phyloP scores from a whole-genome alignment of 805 yeast genomes.

The Kodamaea hsintzibuensis region DNA sequence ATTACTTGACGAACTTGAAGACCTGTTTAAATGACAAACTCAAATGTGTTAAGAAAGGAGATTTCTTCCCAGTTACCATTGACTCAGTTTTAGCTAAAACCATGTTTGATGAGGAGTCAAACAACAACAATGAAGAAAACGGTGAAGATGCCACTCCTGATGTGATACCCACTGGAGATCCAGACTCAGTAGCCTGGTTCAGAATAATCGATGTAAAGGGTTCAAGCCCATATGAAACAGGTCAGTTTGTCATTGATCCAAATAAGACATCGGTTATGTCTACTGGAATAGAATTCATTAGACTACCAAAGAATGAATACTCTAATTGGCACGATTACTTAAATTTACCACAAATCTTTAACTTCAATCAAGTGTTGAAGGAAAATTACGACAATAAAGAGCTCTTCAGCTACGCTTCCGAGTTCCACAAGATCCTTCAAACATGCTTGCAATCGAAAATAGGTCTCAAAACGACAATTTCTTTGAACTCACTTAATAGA shows the following conservation, averaged over 20 bases:
- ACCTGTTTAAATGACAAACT: slow-evolving; percentile 55
- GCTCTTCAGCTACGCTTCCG: slow-evolving; percentile 49
- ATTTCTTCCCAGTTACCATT: slow-evolving; percentile 73
- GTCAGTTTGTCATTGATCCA: slow-evolving; percentile 65
- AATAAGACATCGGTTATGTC: slow-evolving; percentile 67
- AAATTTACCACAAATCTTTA: slow-evolving; percentile 42
- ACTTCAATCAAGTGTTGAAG: slow-evolving; percentile 25
- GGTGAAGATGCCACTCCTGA: slow-evolving; percentile 21
- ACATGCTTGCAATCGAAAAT: slow-evolving; percentile 48
- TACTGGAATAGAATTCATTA: slow-evolving; percentile 53
- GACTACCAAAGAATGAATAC: slow-evolving; percentile 34
- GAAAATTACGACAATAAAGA: slow-evolving; percentile 13
- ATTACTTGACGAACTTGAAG: slow-evolving; percentile 62
- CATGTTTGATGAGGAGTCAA: slow-evolving; percentile 36
- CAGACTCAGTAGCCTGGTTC: slow-evolving; percentile 86
- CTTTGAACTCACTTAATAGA: slow-evolving; percentile 67
- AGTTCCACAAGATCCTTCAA: slow-evolving; percentile 52
- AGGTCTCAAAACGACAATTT: slow-evolving; percentile 57
- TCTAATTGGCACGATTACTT: slow-evolving; percentile 50
- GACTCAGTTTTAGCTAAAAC: slow-evolving; percentile 68
- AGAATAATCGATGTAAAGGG: slow-evolving; percentile 56
- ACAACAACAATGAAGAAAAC: slow-evolving; percentile 20
- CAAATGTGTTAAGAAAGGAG: slow-evolving; percentile 64
- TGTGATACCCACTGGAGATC: slow-evolving; percentile 57
- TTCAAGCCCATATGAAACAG: slow-evolving; percentile 18